These are phyloP conservation scores for Phytopythium sindhum DNA, from an alignment of 352 stramenopile genomes.

Conservation along the genomic window DNA sequence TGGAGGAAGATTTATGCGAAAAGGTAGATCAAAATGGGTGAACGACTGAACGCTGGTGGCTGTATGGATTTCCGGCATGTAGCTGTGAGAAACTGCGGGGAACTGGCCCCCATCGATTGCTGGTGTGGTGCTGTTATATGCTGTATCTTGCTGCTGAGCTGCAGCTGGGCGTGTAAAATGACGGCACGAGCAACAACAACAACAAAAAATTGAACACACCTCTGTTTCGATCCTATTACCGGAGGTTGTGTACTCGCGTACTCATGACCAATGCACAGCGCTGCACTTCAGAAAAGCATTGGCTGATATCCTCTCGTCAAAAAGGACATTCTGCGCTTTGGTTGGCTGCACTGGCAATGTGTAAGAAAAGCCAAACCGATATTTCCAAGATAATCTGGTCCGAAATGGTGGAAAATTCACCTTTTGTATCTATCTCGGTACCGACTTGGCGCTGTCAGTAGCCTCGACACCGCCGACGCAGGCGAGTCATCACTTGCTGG, in stretches of 20 bases:
- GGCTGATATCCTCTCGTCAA: conserved; percentile 5
- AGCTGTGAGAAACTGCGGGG: no score
- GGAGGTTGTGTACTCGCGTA: neutral
- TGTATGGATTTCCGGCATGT: no score
- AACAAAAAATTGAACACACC: neutral
- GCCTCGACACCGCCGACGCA: neutral
- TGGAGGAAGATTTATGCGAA: neutral
- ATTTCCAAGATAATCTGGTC: neutral
- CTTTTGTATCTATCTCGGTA: neutral
- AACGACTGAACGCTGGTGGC: neutral
- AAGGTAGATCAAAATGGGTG: neutral
- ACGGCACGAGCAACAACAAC: neutral
- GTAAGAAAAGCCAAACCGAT: neutral
- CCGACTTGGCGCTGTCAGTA: neutral
- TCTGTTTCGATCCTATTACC: neutral
- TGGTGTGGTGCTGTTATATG: neutral
- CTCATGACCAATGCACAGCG: neutral
- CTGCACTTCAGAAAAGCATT: conserved; percentile 1
- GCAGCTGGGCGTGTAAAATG: neutral
- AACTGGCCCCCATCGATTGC: neutral
- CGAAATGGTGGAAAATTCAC: no score
- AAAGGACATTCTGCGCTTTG: neutral
- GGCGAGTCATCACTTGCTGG: neutral
- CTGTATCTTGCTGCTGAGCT: neutral
- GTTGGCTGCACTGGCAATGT: neutral